These are phyloP conservation scores for Plasmodium relictum DNA, from an alignment of 169 alveolate species.

Conservation along the genomic window DNA sequence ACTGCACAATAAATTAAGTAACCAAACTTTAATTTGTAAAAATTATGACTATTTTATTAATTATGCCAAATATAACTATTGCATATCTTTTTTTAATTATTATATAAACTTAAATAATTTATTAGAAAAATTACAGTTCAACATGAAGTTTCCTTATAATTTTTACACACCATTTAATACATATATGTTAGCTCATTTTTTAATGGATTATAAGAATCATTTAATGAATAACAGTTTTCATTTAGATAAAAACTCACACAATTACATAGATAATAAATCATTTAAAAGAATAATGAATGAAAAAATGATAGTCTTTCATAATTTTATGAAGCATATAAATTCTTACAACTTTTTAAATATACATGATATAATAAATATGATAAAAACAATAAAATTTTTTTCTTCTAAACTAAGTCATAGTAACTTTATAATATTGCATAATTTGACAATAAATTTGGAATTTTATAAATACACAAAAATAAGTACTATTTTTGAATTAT, in stretches of 20 bases:
- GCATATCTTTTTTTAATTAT: conserved; percentile 27
- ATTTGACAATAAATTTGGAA: neutral
- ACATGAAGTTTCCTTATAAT: neutral
- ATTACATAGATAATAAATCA: neutral
- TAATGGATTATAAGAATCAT: conserved; percentile 20
- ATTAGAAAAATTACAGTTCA: neutral
- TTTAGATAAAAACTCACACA: neutral
- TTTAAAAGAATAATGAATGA: conserved; percentile 10
- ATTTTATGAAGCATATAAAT: conserved; percentile 6
- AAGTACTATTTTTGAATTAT: conserved; percentile 25
- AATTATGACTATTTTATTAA: conserved; percentile 55
- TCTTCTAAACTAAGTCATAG: neutral
- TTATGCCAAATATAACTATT: conserved; percentile 49
- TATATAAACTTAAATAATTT: conserved; percentile 14
- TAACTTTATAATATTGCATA: neutral
- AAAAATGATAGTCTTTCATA: conserved; percentile 11
- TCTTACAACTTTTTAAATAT: conserved; percentile 9
- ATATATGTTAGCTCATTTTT: conserved; percentile 22
- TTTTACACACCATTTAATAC: conserved; percentile 72
- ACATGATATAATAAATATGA: conserved; percentile 35
- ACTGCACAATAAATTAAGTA: conserved; percentile 12
- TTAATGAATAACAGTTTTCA: too few relatives aligned
- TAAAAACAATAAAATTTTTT: conserved; percentile 38
- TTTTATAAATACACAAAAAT: conserved; percentile 3
- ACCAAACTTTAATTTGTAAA: neutral